A percentile compares a stretch with the other conserved stretches of the same genome.
Conservation (phyloP, 176 grass and related monocot species). For the Triticum timopheevii region DNA sequence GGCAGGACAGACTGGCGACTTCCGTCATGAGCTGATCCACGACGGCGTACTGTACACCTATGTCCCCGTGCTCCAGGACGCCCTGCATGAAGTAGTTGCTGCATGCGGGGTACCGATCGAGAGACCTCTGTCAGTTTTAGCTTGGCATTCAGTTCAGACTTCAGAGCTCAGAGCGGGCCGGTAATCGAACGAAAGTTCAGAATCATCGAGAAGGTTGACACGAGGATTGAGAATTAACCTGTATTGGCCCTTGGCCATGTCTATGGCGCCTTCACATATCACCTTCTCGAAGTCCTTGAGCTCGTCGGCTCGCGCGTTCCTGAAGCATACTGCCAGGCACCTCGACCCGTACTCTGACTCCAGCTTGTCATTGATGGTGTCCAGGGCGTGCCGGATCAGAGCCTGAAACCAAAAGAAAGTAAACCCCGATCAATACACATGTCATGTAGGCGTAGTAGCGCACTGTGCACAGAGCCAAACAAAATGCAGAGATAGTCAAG, state of each 20-base stretch:
- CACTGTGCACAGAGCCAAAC: not conserved
- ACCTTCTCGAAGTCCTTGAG: not conserved
- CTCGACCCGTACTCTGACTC: not conserved
- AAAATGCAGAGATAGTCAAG: not conserved
- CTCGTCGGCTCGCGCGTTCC: not conserved
- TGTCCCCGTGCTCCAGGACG: not conserved
- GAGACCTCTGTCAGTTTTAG: too few species aligned
- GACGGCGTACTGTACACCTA: not conserved
- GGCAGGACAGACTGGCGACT: not conserved
- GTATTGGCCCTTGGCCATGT: slow-evolving; percentile 4
- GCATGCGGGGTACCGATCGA: not conserved
- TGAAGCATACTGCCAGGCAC: slow-evolving; percentile 2
- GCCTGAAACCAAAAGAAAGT: not conserved
- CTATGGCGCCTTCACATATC: not conserved
- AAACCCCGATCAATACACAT: not conserved
- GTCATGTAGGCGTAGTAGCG: not conserved
- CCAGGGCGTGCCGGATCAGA: slow-evolving; percentile 9
- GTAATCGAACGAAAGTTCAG: not conserved
- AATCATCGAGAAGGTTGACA: not conserved
- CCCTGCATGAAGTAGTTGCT: slow-evolving; percentile 42
- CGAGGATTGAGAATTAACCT: not conserved
- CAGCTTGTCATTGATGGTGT: not conserved
- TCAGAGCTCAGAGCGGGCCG: too few species aligned
- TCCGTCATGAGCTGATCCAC: slow-evolving; percentile 4
- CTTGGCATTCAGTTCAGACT: too few species aligned